Percentiles rank a stretch among this genome's conserved stretches.
phyloP scores from a whole-genome alignment of 768 basidiomycete species.

The Mycena galopus region DNA sequence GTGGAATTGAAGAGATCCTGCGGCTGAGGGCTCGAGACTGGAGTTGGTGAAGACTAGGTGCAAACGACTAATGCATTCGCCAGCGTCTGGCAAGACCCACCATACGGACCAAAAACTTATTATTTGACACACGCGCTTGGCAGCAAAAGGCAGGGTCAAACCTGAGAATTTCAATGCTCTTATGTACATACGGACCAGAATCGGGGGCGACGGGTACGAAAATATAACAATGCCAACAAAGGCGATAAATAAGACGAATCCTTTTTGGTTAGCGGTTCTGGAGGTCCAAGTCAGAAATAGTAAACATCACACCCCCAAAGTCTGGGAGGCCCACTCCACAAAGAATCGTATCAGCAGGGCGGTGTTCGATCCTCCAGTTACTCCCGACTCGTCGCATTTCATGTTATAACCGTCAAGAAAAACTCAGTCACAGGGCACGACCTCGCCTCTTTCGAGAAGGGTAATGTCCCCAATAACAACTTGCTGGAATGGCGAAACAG shows the following conservation, averaged over 20 bases:
- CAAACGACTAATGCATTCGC: conserved; percentile 97
- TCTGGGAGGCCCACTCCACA: too few relatives aligned
- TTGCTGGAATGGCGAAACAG: conserved; percentile 63
- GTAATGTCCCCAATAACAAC: conserved; percentile 96
- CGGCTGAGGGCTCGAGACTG: conserved; percentile 71
- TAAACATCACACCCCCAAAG: too few relatives aligned
- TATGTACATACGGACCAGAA: too few relatives aligned
- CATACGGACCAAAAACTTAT: conserved; percentile 95
- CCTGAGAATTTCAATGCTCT: conserved; percentile 59
- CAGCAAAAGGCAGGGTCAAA: conserved; percentile 95
- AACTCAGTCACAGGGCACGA: conserved; percentile 95
- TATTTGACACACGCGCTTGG: conserved; percentile 97
- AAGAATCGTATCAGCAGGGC: conserved; percentile 96
- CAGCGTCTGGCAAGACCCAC: conserved; percentile 99
- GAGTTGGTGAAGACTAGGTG: conserved; percentile 98
- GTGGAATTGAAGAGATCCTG: conserved; percentile 88
- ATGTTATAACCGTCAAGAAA: conserved; percentile 94
- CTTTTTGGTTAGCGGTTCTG: conserved; percentile 82
- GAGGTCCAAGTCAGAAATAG: conserved; percentile 74
- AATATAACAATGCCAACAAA: conserved; percentile 96
- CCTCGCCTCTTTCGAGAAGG: conserved; percentile 93
- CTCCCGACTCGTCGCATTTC: conserved; percentile 95
- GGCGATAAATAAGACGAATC: too few relatives aligned
- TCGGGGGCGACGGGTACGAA: conserved; percentile 89
- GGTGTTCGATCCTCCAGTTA: conserved; percentile 96